These are phyloP conservation scores for Candida parachauliodes DNA, from an alignment of 805 yeast genomes.

Conservation along the genomic window DNA sequence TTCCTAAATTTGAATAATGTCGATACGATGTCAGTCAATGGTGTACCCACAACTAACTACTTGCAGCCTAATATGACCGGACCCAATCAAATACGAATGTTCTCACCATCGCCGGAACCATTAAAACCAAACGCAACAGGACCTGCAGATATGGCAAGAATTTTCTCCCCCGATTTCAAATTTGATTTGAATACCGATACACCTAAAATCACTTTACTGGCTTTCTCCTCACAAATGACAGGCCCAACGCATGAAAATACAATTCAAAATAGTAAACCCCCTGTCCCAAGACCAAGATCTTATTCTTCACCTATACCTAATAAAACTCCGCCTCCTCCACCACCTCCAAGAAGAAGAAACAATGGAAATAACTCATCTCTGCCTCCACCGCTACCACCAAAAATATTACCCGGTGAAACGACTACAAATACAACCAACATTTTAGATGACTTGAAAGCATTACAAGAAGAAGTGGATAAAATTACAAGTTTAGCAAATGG, in stretches of 20 bases:
- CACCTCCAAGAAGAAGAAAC: constrained; percentile 34
- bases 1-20: constrained; percentile 71
- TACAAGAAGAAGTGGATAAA: constrained; percentile 68
- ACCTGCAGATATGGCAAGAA: constrained; percentile 34
- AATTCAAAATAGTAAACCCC: constrained; percentile 32
- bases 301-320: constrained; percentile 16
- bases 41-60: constrained; percentile 51
- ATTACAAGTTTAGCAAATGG: constrained; percentile 47
- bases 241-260: constrained; percentile 34
- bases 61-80: constrained; percentile 47
- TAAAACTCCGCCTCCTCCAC: constrained; percentile 35
- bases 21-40: constrained; percentile 71
- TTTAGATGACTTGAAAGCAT: constrained; percentile 59
- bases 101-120: constrained; percentile 20
- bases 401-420: constrained; percentile 3
- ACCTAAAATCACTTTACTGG: constrained; percentile 35
- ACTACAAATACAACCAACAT: constrained; percentile 44
- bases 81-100: constrained; percentile 40
- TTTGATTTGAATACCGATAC: constrained; percentile 8
- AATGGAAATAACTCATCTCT: constrained; percentile 20
- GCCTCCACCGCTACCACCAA: constrained; percentile 25
- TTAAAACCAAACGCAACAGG: constrained; percentile 27
- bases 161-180: constrained; percentile 18
- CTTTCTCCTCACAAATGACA: constrained; percentile 41
- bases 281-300: constrained; percentile 31